These are phyloP conservation scores for Sedum album DNA, from an alignment of 164 flowering plant species.

Conservation along the genomic window DNA sequence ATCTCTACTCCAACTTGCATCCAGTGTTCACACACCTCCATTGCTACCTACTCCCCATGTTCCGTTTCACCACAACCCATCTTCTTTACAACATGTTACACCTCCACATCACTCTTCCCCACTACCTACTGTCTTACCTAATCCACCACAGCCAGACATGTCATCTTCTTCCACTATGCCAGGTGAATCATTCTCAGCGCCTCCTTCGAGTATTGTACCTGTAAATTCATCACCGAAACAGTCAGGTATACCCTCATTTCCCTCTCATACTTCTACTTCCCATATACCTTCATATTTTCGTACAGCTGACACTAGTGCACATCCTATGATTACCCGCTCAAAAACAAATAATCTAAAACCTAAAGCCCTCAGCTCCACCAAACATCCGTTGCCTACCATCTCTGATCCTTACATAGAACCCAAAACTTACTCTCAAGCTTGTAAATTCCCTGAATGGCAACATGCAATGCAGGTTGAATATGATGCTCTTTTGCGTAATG, in stretches of 20 bases:
- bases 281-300: neutral
- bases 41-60: neutral
- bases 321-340: neutral
- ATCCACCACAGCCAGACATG: neutral
- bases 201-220: neutral
- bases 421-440: neutral
- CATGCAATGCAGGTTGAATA: slow-evolving; percentile 6
- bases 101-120: neutral
- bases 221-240: neutral
- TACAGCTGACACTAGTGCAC: neutral
- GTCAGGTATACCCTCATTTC: neutral
- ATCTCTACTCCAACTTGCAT: neutral
- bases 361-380: neutral
- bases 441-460: neutral
- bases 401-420: neutral
- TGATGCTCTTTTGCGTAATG: neutral
- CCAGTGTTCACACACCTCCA: neutral
- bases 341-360: slow-evolving; percentile 1
- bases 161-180: neutral
- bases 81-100: neutral
- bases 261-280: neutral
- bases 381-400: neutral
- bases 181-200: neutral
- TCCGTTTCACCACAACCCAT: neutral
- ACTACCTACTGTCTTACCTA: neutral